Base-by-base conservation (phyloP, 2,329 filamentous ascomycete species). In the Penicillium expansum region DNA sequence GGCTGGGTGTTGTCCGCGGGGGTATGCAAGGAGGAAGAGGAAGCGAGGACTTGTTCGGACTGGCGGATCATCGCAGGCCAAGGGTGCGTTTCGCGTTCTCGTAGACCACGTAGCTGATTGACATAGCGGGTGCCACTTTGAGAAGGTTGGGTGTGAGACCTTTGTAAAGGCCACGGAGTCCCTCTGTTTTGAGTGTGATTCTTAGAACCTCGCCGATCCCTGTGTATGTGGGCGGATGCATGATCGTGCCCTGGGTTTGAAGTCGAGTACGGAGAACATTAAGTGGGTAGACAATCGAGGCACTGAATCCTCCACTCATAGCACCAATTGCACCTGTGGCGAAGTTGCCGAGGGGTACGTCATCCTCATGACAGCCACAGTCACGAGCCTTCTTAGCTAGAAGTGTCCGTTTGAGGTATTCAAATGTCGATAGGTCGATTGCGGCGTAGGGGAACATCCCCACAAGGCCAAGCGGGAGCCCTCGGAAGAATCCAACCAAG, bases 401-500 rank as follows among this genome's bases (percentile, higher is more conserved):
- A 62, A 95, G 86, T 8, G 81, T 81, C 47, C 84, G 85, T 76
- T 99, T 99, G 60, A 97, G 83, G 58, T 94, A 86, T 76, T 99
- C 94, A 69, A 97, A 99, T 0, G 91, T 96, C 62, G 91, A 91
- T 69, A 99, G 88, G 71, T 99, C 94, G 70, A 99, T 95, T 48
- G 94, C 94, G 41, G 92, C 93, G 74, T 97, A 99, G 0, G 94
- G 94, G 68, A 99, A 99, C 86, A 97, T 97, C 71, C 94, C 94
- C 49, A 97, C 78, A 4, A 99, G 82, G 16, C 94, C 94, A 84
- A 97, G 94, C 0, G 92, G 92, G 33, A 99, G 83, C 39, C 94
- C 94, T 52, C 93, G 91, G 74, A 97, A 99, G 61, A 92, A 93
- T 7, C 90, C 83, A 32, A 84, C 80, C 29, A 92, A 64, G 22